These are phyloP conservation scores for Tylopilus sp. DNA, from an alignment of 768 basidiomycete species.

Conservation along the genomic window DNA sequence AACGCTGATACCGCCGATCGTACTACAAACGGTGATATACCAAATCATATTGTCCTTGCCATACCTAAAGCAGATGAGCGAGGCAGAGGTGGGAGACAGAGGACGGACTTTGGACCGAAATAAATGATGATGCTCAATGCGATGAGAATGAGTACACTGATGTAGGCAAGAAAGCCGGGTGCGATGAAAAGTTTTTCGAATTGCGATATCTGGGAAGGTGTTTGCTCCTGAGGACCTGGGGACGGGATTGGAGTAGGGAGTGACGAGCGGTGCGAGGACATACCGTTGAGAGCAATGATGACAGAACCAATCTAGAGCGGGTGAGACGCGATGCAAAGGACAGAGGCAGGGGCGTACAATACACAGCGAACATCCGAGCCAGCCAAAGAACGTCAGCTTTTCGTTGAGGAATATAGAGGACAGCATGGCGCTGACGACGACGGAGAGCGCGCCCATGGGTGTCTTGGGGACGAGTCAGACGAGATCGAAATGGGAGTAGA, in stretches of 20 bases:
- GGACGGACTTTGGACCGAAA: conserved; percentile 70
- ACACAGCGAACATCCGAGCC: conserved; percentile 90
- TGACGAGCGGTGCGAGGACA: conserved; percentile 3
- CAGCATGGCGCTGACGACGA: conserved; percentile 91
- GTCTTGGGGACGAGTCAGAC: conserved; percentile 46
- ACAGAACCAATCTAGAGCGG: conserved; percentile 67
- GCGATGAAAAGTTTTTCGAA: conserved; percentile 82
- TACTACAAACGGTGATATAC: conserved; percentile 92
- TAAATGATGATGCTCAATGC: conserved; percentile 75
- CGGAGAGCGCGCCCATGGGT: conserved; percentile 92
- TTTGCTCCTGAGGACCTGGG: conserved; percentile 63
- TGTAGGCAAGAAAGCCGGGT: conserved; percentile 77
- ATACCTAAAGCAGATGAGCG: conserved; percentile 42
- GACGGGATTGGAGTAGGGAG: conserved; percentile 1
- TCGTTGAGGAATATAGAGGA: conserved; percentile 94
- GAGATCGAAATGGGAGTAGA: neutral
- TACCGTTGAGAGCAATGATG: conserved; percentile 88
- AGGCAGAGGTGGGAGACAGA: neutral
- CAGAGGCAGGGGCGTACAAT: conserved; percentile 56
- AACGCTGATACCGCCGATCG: conserved; percentile 95
- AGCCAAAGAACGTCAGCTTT: conserved; percentile 91
- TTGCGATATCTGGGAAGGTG: conserved; percentile 62
- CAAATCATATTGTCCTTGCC: conserved; percentile 93
- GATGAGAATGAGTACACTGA: conserved; percentile 56
- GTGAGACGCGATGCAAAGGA: neutral